A percentile compares a stretch with the other conserved stretches of the same genome.
phyloP scores from a whole-genome alignment of 495 filamentous ascomycete genomes.

The Penicillium lagena region DNA sequence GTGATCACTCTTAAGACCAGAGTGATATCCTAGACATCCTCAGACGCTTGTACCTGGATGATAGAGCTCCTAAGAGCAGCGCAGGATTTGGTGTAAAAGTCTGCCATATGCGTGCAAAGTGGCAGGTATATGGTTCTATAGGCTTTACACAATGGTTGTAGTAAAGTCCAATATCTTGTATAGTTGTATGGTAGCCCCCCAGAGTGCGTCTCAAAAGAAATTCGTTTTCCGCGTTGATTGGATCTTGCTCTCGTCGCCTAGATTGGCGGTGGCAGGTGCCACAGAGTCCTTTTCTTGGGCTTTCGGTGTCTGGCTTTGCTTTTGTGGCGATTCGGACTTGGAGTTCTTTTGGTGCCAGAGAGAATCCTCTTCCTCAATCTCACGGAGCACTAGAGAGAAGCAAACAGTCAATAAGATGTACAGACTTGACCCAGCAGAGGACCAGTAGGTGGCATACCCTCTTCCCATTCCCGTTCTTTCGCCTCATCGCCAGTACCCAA shows the following conservation, averaged over 20 bases:
- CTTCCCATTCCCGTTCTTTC: constrained; percentile 83
- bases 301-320: constrained; percentile 5
- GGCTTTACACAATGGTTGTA: no score
- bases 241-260: constrained; percentile 9
- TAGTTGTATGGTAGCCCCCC: neutral
- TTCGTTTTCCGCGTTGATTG: constrained; percentile 21
- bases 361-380: constrained; percentile 74
- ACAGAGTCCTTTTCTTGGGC: constrained; percentile 10
- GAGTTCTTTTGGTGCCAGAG: constrained; percentile 45
- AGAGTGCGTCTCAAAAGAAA: constrained; percentile 22
- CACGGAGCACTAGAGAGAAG: constrained; percentile 54
- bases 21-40: no score
- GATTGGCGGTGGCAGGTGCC: constrained; percentile 4
- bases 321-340: constrained; percentile 3
- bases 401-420: neutral
- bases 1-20: no score
- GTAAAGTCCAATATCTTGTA: no score
- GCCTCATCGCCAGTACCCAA: constrained; percentile 73
- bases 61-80: no score
- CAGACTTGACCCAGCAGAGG: no score
- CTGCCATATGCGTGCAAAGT: no score
- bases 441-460: constrained; percentile 46
- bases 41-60: no score
- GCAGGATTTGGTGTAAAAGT: no score
- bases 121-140: no score